Base-by-base conservation (phyloP, 768 basidiomycete genomes). In the Boletus pseudo-olivaceus region DNA sequence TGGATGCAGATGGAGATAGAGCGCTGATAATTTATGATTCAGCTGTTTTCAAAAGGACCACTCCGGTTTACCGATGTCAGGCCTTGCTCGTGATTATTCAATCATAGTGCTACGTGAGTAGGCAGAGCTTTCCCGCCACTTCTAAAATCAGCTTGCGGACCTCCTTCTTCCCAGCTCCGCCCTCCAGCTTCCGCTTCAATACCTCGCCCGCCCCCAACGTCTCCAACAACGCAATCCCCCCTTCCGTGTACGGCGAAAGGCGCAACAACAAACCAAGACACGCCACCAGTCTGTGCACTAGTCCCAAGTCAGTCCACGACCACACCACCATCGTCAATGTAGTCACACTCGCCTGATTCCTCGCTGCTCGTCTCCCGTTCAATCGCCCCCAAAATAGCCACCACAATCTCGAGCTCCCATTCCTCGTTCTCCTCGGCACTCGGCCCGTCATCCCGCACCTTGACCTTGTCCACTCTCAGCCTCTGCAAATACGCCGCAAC, bases 391-490 rank as follows among this genome's bases (percentile, higher is more conserved):
- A 94, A 67, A n/a, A 97, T 64, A 1, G 90, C 95, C 62, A 87
- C 90, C 2, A 85, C 75, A 32, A 96, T 70, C 73, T 97, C 95
- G 0, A 89, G 76, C 63, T 92, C 85, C 90, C 91, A 95, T 51
- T 94, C 93, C 19, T 80, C 90, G 50, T 84, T 82, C 48, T 81
- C 84, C 38, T 73, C 74, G 15, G 72, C 75, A 27, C 75, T 76
- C 3, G 69, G 71, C n/a, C 56, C 64, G 29, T 66, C 68, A 37
- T 66, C 64, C 20, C 59, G 62, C 23, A 70, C 71, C 37, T 64
- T 66, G 40, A 69, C 51, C 53, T 65, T 68, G 41, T 79, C 82
- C 12, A 85, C 75, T 39, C 87, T 73, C 15, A 72, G 75, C 55
- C 76, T 78, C 74, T 94, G 91, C 44, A 91, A 61, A 62, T 76